Base-by-base conservation (phyloP, 257 asterid genomes). In the Solanum paucissectum region DNA sequence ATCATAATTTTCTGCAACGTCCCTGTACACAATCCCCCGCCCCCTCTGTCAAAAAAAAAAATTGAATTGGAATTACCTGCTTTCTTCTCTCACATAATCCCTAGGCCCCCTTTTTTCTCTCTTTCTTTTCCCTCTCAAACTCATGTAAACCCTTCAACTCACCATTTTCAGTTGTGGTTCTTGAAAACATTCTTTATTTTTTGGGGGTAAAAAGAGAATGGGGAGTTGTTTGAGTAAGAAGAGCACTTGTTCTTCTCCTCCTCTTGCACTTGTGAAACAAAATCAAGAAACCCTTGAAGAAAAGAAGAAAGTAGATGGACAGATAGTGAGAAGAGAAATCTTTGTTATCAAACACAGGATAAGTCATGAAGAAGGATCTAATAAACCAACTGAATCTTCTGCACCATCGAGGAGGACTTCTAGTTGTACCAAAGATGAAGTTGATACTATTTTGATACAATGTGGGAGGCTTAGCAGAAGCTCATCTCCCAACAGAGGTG, bases 401-500 rank as follows among this genome's bases (percentile, higher is more conserved):
- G 94, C 90, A 10, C 86, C 89, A 33, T 88, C 89, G 12, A 62
- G 18, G 88, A 93, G 98, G 93, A 92, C 96, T 49, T 94, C 98
- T 8, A 96, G 97, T 90, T 96, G 99, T 85, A 96, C 98, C 12
- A 97, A 96, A n/a, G 99, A 97, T 49, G 99, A 97, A 84, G 91
- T 97, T 76, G 99, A 97, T 89, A 98, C 99, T 10, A 96, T 97
- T 89, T 52, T 97, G 91, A 94, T 96, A 58, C 99, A 97, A 89
- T 96, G 99, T 82, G 99, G 99, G n/a, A 90, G 98, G 90, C 95
- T 96, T 29, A 97, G 99, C 90, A 93, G 98, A 75, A 96, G 98
- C 85, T 96, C 98, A 9, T 96, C 99, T 83, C 83, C 93, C 20
- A 94, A 93, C 32, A 95, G 93, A 89, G 90, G 58, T 71, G 94